phyloP scores from a whole-genome alignment of 805 yeast species.

The Cyberlindnera xylosilytica region DNA sequence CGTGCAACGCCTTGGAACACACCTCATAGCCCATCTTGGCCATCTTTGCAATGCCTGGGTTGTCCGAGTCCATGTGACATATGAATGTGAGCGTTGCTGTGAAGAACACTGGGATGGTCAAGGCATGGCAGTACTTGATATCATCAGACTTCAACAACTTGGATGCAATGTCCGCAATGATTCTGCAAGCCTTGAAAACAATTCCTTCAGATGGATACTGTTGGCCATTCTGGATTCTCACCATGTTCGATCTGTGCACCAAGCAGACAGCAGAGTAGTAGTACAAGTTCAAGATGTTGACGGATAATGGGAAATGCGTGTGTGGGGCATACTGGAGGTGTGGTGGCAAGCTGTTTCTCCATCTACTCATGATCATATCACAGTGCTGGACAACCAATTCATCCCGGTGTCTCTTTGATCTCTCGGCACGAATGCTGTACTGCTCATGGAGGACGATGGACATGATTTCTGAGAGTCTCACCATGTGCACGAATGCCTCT shows the following conservation, averaged over 20 bases:
- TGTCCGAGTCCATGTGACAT: slow-evolving; percentile 54
- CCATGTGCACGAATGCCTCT: slow-evolving; percentile 56
- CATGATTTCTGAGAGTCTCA: slow-evolving; percentile 67
- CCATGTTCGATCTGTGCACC: slow-evolving; percentile 67
- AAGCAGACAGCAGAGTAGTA: slow-evolving; percentile 72
- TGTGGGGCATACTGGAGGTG: slow-evolving; percentile 59
- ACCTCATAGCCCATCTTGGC: slow-evolving; percentile 35
- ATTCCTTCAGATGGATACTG: slow-evolving; percentile 46
- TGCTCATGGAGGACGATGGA: slow-evolving; percentile 69
- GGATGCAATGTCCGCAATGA: slow-evolving; percentile 62
- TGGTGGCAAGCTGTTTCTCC: slow-evolving; percentile 68
- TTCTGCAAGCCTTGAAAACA: slow-evolving; percentile 77
- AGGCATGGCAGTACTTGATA: slow-evolving; percentile 52
- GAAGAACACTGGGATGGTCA: slow-evolving; percentile 54
- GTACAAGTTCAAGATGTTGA: slow-evolving; percentile 59
- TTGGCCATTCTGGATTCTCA: slow-evolving; percentile 35
- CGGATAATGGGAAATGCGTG: slow-evolving; percentile 45
- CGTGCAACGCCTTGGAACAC: slow-evolving; percentile 33
- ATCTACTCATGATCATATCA: slow-evolving; percentile 72
- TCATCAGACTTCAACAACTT: slow-evolving; percentile 49
- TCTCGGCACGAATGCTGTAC: slow-evolving; percentile 65
- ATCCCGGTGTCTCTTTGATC: slow-evolving; percentile 43
- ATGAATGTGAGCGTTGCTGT: slow-evolving; percentile 68
- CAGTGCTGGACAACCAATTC: slow-evolving; percentile 45
- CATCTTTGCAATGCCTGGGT: slow-evolving; percentile 32